phyloP scores from a whole-genome alignment of 306 rosid genomes.

The Acmispon strigosus region DNA sequence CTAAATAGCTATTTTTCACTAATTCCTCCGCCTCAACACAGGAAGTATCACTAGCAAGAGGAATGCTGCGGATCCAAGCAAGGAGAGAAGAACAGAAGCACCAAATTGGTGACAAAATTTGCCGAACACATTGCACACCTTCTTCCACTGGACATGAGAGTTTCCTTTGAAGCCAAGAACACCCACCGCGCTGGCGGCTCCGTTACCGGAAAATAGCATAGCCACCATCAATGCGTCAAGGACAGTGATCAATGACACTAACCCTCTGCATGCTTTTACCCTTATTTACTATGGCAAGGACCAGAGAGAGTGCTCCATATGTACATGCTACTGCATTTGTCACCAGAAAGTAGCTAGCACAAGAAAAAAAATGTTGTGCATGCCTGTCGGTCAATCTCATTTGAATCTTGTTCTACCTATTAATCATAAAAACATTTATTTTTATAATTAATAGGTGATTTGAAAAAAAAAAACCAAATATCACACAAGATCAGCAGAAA shows the following conservation, averaged over 20 bases:
- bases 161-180: conserved; percentile 58
- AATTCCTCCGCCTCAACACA: conserved; percentile 5
- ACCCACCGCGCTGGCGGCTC: conserved; percentile 53
- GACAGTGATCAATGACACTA: conserved; percentile 5
- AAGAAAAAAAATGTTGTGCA: not conserved
- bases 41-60: conserved; percentile 36
- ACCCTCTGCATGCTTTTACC: conserved; percentile 24
- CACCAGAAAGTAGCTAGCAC: conserved; percentile 52
- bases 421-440: no score
- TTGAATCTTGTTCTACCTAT: no score
- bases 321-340: conserved; percentile 53
- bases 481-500: no score
- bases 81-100: conserved; percentile 36
- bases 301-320: conserved; percentile 43
- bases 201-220: conserved; percentile 58
- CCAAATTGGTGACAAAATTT: conserved; percentile 49
- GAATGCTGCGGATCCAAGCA: conserved; percentile 40
- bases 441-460: no score
- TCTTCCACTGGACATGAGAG: conserved; percentile 67
- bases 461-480: no score
- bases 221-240: conserved; percentile 56
- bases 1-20: not conserved
- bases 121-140: conserved; percentile 58
- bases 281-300: conserved; percentile 15
- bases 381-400: not conserved